Conservation (phyloP, 202 grass and related monocot species). For the Schoenoplectus tabernaemontani region DNA sequence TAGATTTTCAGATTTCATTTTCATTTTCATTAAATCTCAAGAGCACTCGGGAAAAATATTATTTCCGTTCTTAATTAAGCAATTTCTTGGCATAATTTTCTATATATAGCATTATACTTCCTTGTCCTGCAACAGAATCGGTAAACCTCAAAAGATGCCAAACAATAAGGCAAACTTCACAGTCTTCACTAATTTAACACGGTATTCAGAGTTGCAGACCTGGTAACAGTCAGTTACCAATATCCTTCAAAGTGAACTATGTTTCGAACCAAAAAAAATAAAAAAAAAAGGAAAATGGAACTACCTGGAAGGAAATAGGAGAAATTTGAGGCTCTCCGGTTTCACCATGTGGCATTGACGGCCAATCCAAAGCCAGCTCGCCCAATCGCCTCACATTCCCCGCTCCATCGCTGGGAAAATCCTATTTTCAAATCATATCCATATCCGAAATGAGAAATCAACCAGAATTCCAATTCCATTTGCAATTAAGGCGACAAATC, state of each 20-base stretch:
- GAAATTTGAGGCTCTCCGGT: constrained; percentile 42
- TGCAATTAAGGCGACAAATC: no score
- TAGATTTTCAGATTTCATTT: constrained; percentile 3
- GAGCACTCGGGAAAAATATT: background rate
- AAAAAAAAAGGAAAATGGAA: background rate
- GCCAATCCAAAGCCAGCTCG: constrained; percentile 39
- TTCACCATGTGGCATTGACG: constrained; percentile 49
- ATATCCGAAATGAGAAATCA: constrained; percentile 7
- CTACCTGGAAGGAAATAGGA: constrained; percentile 74
- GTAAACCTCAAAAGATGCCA: no score
- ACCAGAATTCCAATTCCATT: background rate
- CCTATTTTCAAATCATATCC: constrained; percentile 22
- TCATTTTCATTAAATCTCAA: background rate
- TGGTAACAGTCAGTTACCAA: background rate
- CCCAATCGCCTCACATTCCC: constrained; percentile 28
- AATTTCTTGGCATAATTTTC: background rate
- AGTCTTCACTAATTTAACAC: no score
- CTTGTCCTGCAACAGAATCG: background rate
- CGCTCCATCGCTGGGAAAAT: constrained; percentile 30
- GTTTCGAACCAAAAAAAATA: background rate
- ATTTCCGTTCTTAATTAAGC: background rate
- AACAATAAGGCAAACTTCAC: no score
- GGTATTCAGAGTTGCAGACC: background rate
- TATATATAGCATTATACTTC: background rate
- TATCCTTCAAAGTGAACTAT: background rate